Conservation (phyloP, 345 rosid species). For the Citrus mangshanensis region DNA sequence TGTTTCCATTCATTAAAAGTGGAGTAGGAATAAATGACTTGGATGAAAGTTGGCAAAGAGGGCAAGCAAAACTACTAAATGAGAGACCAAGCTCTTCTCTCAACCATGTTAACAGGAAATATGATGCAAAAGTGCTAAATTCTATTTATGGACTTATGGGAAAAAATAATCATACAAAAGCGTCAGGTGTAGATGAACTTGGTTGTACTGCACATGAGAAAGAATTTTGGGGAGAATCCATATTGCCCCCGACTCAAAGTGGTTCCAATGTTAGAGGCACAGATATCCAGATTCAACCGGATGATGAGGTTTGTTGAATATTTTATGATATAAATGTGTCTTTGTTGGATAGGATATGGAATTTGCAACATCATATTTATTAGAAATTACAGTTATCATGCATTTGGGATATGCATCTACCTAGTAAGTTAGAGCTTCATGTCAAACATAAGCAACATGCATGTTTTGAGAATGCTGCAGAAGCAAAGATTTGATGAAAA, state of each 20-base stretch:
- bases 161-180: constrained; percentile 14
- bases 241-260: constrained; percentile 6
- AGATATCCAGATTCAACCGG: constrained; percentile 11
- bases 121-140: constrained; percentile 17
- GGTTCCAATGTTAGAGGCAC: not conserved
- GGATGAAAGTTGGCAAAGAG: constrained; percentile 16
- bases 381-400: not conserved
- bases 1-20: constrained; percentile 39
- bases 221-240: constrained; percentile 14
- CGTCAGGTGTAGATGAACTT: constrained; percentile 13
- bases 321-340: not conserved
- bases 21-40: constrained; percentile 26
- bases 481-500: not conserved
- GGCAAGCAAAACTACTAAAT: constrained; percentile 28
- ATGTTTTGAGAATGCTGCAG: not conserved
- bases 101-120: constrained; percentile 18
- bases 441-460: not conserved
- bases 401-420: not conserved
- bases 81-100: constrained; percentile 22
- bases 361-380: not conserved
- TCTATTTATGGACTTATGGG: constrained; percentile 12
- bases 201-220: not conserved
- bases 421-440: not conserved
- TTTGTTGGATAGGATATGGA: not conserved
- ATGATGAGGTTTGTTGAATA: constrained; percentile 32